Conservation (phyloP, 257 asterid genomes). For the Lithospermum erythrorhizon region DNA sequence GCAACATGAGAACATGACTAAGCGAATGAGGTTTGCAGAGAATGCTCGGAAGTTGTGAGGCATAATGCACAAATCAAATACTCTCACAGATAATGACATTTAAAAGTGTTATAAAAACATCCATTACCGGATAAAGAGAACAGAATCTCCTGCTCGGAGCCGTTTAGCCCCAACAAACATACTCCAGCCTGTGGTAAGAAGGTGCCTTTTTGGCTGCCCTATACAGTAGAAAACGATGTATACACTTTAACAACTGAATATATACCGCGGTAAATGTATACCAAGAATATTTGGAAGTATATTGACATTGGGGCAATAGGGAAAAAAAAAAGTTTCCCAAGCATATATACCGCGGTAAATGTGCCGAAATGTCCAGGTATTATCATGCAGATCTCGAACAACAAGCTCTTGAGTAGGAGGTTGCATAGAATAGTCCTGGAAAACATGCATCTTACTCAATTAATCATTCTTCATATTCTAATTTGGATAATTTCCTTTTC, state of each 20-base stretch:
- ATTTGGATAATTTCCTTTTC: no score
- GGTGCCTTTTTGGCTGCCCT: conserved; percentile 98
- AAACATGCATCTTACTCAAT: not conserved
- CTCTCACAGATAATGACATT: not conserved
- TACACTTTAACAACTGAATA: not conserved
- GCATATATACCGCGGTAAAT: conserved; percentile 65
- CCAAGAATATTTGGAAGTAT: no score
- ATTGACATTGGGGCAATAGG: not conserved
- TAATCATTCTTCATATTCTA: not conserved
- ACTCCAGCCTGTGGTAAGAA: conserved; percentile 97
- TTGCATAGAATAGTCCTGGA: conserved; percentile 85
- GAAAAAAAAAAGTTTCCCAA: not conserved
- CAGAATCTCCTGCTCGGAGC: conserved; percentile 88
- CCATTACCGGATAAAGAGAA: conserved; percentile 78
- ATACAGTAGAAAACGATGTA: conserved; percentile 14
- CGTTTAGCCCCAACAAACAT: conserved; percentile 95
- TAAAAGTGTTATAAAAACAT: not conserved
- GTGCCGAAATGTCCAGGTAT: conserved; percentile 94
- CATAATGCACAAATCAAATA: no score
- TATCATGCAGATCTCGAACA: conserved; percentile 81
- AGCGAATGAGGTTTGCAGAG: no score
- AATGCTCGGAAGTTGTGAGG: no score
- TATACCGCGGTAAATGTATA: no score
- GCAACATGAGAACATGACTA: no score
- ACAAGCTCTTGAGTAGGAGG: conserved; percentile 97